Evolutionary conservation across 2,329 filamentous ascomycete species (phyloP), one percentile per base, ranked within the genome.

Genomic region (Alternaria brassicae): DNA sequence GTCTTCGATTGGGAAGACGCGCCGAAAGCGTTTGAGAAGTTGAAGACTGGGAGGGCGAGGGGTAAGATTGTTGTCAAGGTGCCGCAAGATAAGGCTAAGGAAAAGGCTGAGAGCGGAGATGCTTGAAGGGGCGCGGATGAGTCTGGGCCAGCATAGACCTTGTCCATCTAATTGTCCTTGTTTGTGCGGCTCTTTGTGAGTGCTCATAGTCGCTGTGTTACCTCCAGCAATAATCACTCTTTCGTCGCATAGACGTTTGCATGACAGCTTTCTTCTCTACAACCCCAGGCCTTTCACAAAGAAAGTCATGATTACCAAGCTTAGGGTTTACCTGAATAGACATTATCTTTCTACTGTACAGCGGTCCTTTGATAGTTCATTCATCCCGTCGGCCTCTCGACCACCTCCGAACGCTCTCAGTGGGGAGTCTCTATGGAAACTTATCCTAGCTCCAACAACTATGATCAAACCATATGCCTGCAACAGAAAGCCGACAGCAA

Each of bases 11-110:
- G 86, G 69, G 84, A 86, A 44, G 82, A 89, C 56, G 83, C 81
- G 2, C 81, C 82, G 1, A 81, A 83, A 68, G 88, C 86, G 2
- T 87, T 85, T 73, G 81, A 83, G 71, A 86, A 81, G 69, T 69
- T 89, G 67, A 87, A 84, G 76, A 83, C 78, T 0, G 83, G 84
- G 0, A 80, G 83, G 32, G 80, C 84, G 2, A 83, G 77, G 61
- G 88, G 88, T 0, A 90, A 90, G 77, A 76, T 90, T 62, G 79
- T 90, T 3, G 66, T 82, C 9, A 72, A 68, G 48, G 72, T 77
- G 34, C 70, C 65, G 53, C 63, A 74, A 37, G 62, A 67, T 6
- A 57, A 56, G 44, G 44, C 63, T 44, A 65, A 75, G 40, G 61
- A 69, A 5, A 58, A 60, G 45, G 53, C 23, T 23, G 44, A 27